Conservation (phyloP, 164 flowering plant species). For the Akebia trifoliata region DNA sequence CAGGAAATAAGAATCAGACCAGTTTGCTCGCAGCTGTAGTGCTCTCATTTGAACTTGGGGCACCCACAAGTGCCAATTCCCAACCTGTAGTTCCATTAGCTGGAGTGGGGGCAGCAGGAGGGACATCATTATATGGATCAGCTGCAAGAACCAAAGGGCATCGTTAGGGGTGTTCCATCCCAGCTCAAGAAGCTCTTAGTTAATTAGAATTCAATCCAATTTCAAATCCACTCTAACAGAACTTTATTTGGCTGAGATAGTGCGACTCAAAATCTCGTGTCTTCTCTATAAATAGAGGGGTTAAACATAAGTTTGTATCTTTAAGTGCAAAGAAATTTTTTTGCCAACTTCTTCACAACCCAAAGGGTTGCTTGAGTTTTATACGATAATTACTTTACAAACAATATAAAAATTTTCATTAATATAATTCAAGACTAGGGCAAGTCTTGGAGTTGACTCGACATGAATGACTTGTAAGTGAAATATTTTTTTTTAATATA, state of each 20-base stretch:
- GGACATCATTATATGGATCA: conserved; percentile 30
- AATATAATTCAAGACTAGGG: too few species aligned
- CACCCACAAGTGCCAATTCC: conserved; percentile 91
- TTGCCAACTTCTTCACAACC: too few species aligned
- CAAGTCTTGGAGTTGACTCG: too few species aligned
- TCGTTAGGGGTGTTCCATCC: too few species aligned
- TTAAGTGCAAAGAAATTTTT: not conserved
- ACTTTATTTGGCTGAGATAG: not conserved
- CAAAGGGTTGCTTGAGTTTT: too few species aligned
- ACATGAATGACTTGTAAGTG: too few species aligned
- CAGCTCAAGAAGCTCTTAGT: not conserved
- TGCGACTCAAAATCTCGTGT: too few species aligned
- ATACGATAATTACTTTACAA: too few species aligned
- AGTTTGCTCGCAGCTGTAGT: conserved; percentile 63
- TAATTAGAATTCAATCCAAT: not conserved
- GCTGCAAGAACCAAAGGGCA: conserved; percentile 24
- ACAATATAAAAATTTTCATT: too few species aligned
- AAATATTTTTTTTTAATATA: too few species aligned
- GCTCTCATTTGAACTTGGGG: conserved; percentile 82
- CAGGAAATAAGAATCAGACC: conserved; percentile 35
- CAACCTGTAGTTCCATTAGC: conserved; percentile 73
- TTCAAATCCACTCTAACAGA: too few species aligned
- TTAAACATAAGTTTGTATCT: not conserved
- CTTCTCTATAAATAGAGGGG: not conserved
- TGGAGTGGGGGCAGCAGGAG: conserved; percentile 32